Base-by-base conservation (phyloP, 768 basidiomycete genomes). In the Amyloporia xantha region DNA sequence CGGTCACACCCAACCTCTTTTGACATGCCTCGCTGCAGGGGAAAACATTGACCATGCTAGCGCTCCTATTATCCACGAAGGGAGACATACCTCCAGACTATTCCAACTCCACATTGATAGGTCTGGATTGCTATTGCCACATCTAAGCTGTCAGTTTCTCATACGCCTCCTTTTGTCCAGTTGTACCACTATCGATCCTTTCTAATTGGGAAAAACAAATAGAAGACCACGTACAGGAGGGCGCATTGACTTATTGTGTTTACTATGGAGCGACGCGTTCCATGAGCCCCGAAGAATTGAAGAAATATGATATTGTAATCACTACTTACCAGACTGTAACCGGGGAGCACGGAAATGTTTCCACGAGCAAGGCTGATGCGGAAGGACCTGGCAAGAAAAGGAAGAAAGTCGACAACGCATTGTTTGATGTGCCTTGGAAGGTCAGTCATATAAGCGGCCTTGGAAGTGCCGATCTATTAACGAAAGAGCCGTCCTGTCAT, bases 171-270 rank as follows among this genome's bases (percentile, higher is more conserved):
- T 45, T 35, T 21, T 24, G 20, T 51, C 4, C 53, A 91, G 90
- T 93, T 41, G 79, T 76, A 6, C 91, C 91, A 4, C 77, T 93
- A 21, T 91, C 88, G 6, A 80, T 93, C 5, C 68, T 93, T 6
- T 89, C 86, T 5, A 94, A 92, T 57, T 91, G 89, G 89, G 85
- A 88, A 62, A 84, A 86, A 55, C 90, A 91, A 62, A 79, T 91
- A 6, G 62, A 73, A 26, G 89, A 91, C 30, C 90, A 91, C 53
- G 81, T 82, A 41, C 62, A 66, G 24, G 69, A 68, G 27, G 80
- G 75, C 9, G 61, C 71, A 2, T 56, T 91, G 37, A 73, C 73
- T 0, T 66, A 64, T 49, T 82, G 76, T 56, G 69, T 84, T 19
- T 93, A 92, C 65, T 87, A 93, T 54, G 87, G 86, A 19, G 59